Evolutionary conservation across 2,329 filamentous ascomycete species (phyloP).

Genomic region (Cordyceps cateniannulata): DNA sequence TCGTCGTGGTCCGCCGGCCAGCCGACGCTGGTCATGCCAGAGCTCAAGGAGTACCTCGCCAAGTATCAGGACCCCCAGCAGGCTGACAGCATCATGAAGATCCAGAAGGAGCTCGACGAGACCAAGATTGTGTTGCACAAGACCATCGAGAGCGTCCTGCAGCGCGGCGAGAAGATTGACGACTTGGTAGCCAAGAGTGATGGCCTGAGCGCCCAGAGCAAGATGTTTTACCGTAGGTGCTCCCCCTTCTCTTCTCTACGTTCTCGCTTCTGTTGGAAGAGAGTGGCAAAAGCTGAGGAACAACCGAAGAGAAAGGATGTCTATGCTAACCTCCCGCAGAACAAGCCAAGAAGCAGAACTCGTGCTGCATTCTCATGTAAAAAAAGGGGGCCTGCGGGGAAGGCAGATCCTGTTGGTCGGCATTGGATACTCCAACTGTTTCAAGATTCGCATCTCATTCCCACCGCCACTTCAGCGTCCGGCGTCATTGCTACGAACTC

Average conservation of each 20-base stretch:
- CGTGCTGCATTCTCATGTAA: constrained; percentile 67
- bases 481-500: background rate
- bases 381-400: background rate
- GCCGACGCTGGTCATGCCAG: constrained; percentile 56
- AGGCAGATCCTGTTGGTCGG: constrained; percentile 17
- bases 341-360: constrained; percentile 75
- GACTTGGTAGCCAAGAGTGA: constrained; percentile 90
- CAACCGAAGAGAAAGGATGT: background rate
- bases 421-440: constrained; percentile 20
- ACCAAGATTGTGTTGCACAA: constrained; percentile 97
- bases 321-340: constrained; percentile 26
- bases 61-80: constrained; percentile 81
- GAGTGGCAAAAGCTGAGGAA: background rate
- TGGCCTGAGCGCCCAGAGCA: constrained; percentile 82
- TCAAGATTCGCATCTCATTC: background rate
- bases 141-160: constrained; percentile 81
- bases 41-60: constrained; percentile 68
- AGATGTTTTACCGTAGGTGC: constrained; percentile 86
- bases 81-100: constrained; percentile 89
- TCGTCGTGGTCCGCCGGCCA: constrained; percentile 55
- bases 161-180: constrained; percentile 95
- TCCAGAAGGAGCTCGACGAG: constrained; percentile 94
- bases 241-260: background rate
- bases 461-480: background rate
- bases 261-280: too few species aligned